Base-by-base conservation (phyloP, 352 stramenopile species). In the Thalassiosira hispida region DNA sequence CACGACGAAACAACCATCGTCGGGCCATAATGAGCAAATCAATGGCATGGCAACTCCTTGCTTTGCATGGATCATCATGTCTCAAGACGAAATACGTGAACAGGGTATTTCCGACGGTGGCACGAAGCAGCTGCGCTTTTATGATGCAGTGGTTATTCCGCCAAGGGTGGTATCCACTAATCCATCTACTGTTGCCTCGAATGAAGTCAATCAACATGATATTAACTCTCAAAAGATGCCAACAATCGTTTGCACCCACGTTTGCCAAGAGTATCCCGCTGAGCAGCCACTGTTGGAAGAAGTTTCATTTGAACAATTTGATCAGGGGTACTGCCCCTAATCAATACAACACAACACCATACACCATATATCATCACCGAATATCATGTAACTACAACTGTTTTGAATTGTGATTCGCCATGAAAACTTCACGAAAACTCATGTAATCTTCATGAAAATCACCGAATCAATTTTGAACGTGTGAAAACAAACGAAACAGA, bases 81-180 rank as follows among this genome's bases (percentile, higher is more conserved):
- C 77, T 31, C 65, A 63, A 11, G 47, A 79, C 46, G 7, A 63
- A 5, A 18, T 84, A 11, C 69, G 51, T 20, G 69, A 79, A 29
- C 40, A 68, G 42, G 57, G 62, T 12, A 53, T 84, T 46, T 3
- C 31, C 31, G 8, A 2, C n/a, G 52, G 38, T 49, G 27, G 22
- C 12, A 14, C 35, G 9, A 80, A 52, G 57, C 61, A 73, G 46
- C 38, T 84, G 22, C 61, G 77, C 9, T 57, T 79, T 25, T 84
- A 84, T 44, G 69, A 79, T 29, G 77, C 62, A 5, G 42, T 75
- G 27, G 59, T 84, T 42, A 51, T 84, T 18, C 63, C 70, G 3
- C 61, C 75, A 8, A 8, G 7, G 11, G 9, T 44, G 22, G 33
- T 25, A 8, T 23, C 33, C 2, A 47, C 33, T 3, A 5, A 35